phyloP scores from a whole-genome alignment of 441 rosid genomes.

The Dalechampia spathulata region DNA sequence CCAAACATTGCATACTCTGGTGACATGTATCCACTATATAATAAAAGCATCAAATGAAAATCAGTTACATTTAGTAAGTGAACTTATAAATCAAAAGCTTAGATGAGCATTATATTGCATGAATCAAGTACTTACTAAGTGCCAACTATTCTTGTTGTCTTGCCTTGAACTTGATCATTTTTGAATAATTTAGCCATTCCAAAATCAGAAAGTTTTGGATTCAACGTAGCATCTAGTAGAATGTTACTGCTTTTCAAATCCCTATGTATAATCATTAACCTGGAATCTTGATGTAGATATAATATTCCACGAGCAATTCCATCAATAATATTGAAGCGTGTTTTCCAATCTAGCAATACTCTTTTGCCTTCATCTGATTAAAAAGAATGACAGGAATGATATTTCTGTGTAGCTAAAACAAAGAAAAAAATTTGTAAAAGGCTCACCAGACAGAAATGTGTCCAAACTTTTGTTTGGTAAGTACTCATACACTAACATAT shows the following conservation, averaged over 20 bases:
- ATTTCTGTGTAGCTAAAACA: too few relatives aligned
- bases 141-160: conserved; percentile 12
- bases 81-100: too few relatives aligned
- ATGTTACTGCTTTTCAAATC: conserved; percentile 60
- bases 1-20: conserved; percentile 36
- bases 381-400: not conserved
- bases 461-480: conserved; percentile 57
- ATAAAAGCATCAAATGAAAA: not conserved
- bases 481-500: conserved; percentile 51
- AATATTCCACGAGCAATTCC: conserved; percentile 57
- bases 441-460: conserved; percentile 37
- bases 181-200: conserved; percentile 13
- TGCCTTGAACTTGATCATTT: conserved; percentile 9
- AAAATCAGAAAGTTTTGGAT: conserved; percentile 17
- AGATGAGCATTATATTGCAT: too few relatives aligned
- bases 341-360: conserved; percentile 32
- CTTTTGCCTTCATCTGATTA: conserved; percentile 28
- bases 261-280: conserved; percentile 55
- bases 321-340: conserved; percentile 33
- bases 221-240: conserved; percentile 11
- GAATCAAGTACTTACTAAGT: conserved; percentile 13
- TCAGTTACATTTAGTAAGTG: not conserved
- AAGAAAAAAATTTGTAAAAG: not conserved
- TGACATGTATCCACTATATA: conserved; percentile 35
- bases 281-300: conserved; percentile 58